These are phyloP conservation scores for Paramecium tetraurelia DNA, from an alignment of 73 alveolate species.

Conservation along the genomic window DNA sequence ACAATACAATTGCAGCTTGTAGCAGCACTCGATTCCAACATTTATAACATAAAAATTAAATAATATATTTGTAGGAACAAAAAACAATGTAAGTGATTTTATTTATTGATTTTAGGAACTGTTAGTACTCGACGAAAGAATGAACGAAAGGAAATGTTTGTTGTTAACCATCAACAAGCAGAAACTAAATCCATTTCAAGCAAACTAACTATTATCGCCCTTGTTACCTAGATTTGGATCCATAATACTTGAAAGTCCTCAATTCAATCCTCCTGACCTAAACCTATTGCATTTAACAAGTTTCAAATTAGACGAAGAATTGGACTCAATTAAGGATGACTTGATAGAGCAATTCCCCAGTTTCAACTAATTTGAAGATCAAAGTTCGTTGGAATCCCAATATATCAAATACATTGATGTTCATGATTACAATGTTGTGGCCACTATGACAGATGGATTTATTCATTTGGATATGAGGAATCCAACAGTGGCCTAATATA, in stretches of 20 bases:
- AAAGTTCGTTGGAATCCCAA: not conserved
- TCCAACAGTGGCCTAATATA: not conserved
- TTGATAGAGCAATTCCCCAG: not conserved
- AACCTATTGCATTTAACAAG: not conserved
- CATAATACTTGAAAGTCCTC: not conserved
- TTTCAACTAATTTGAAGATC: not conserved
- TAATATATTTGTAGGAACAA: not conserved
- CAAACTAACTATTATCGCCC: not conserved
- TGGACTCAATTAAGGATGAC: not conserved
- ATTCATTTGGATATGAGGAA: conserved; percentile 23
- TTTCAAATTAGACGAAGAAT: not conserved
- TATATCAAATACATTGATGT: conserved; percentile 1
- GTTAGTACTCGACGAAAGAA: not conserved
- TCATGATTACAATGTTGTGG: not conserved
- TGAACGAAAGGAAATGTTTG: not conserved
- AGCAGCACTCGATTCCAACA: not conserved
- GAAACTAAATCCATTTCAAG: not conserved
- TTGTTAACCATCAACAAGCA: not conserved
- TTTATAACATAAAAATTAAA: not conserved
- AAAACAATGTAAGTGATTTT: not conserved
- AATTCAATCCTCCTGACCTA: not conserved
- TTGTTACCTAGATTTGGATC: not conserved
- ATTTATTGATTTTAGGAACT: not conserved
- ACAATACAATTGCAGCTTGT: not conserved
- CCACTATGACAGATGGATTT: not conserved